Evolutionary conservation across 148 eudicot species (phyloP), one percentile per base, ranked within the genome.

Genomic region (Agrostemma githago): DNA sequence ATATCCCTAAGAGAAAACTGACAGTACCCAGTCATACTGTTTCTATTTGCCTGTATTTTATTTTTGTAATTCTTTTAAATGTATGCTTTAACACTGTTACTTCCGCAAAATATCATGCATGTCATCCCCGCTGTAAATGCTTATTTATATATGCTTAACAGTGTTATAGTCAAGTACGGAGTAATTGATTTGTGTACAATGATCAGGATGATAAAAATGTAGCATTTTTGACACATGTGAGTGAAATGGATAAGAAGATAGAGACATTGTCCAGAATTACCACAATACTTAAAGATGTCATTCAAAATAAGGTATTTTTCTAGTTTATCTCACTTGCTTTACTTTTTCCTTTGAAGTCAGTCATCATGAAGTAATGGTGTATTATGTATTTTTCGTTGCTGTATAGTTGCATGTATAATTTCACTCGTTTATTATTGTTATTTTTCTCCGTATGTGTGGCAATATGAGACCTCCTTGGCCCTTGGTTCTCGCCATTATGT

Each of bases 211-310:
- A 95, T 79, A 95, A 89, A 80, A 95, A 95, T 86, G 98, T 95
- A 53, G 96, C 97, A n/a, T 93, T 87, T 85, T 78, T 95, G 80
- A 95, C 98, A 17, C 98, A 95, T 81, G 98, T 89, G 77, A 87
- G 90, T 81, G 96, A 92, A 85, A 95, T 92, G 97, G 92, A 95
- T 77, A 95, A 95, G 91, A 95, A 95, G 96, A 92, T 92, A 19
- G 98, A 95, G 85, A 95, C 96, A 69, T 81, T 95, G 80, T 82
- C 90, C 68, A 88, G 97, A 85, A 92, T 95, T 81, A 95, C 98
- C 42, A 77, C 91, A 46, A 92, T 95, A 78, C 82, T 95, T 84
- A 95, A 95, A 82, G 97, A 95, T 75, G 97, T 95, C n/a, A 95
- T 95, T 63, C 98, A 95, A 76, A 95, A 92, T 80, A 95, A 95